Base-by-base conservation (phyloP, 2,329 filamentous ascomycete species). In the Curvularia sp. region DNA sequence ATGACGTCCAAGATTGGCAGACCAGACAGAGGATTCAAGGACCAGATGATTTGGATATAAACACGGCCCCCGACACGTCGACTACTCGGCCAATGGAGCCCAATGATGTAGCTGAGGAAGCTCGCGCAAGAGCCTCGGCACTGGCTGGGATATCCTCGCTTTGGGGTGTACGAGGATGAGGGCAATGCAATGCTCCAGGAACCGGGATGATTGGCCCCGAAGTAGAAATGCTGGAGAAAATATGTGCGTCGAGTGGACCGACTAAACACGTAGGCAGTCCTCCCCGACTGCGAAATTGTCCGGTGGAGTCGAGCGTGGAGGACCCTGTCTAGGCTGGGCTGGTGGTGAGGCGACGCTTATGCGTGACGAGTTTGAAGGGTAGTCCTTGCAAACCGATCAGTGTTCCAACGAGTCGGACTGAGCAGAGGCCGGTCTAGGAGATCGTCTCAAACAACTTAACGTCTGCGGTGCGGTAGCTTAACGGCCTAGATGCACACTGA, bases 81-180 rank as follows among this genome's bases (percentile, higher is more conserved):
- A 70, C 66, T 57, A 63, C 57, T 65, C 60, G 63, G 67, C 74
- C 73, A 77, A 76, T 75, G 67, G 71, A 76, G 73, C 71, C 70
- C 69, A 65, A 73, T 60, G 66, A 63, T 64, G 64, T 56, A 66
- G 60, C 66, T 72, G 69, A 67, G 64, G 66, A 63, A 72, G 68
- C 64, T 68, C 71, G 72, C 68, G 70, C 71, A 71, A 65, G 69
- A 71, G 72, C 67, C 70, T 75, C 73, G 73, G 61, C 71, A 64
- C 65, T 61, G 55, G 57, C 73, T 69, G 74, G 75, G 75, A 69
- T 77, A 74, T 70, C 73, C 74, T 77, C 74, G 74, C 67, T 61
- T 42, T 48, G 32, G 69, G 59, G 71, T 68, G 39, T 66, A 74
- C 71, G 72, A 75, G 71, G 72, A 68, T 72, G 67, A 68, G 56